Base-by-base conservation (phyloP, 176 grass and related monocot genomes). In the Luzula sylvatica region DNA sequence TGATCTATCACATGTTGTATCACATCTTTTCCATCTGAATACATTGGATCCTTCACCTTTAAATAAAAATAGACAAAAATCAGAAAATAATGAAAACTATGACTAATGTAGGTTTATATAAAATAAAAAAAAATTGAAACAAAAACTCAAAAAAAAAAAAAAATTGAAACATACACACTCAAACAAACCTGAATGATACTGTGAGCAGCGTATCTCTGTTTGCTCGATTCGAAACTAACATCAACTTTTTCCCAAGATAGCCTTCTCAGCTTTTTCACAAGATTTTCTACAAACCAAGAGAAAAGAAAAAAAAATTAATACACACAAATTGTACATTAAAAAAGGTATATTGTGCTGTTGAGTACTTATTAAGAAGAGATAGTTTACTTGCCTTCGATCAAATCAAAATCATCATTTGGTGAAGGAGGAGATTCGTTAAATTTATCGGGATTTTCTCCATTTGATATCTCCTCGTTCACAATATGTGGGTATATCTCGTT, bases 181-280 rank as follows among this genome's bases (percentile, higher is more conserved):
- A 24, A 42, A 42, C 41, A 50, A 64, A 88, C 92, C 92, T 98
- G 92, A 78, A 98, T 98, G 52, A 87, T 30, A 35, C 85, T 90
- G 58, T 98, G 92, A 61, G 92, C 81, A 13, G 85, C 92, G 53
- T 72, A 77, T 82, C 78, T 83, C 70, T 74, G 65, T 70, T 69
- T 82, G 75, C 81, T 77, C 8, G 53, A 81, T 22, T 87, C 81
- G 68, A 98, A 98, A 70, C 92, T 90, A 19, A 98, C 92, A 61
- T 98, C 92, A 26, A 90, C 75, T 68, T 83, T 90, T 74, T 98
- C 86, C 92, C 92, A 98, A 19, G 92, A 90, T 57, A 98, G 70
- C 18, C 72, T 70, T 45, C 75, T 61, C 41, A 98, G 78, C 26
- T 78, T 74, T 71, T 70, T 86, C 51, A 98, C 64, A 72, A 98